These are phyloP conservation scores for Chaetothyriales sp. DNA, from an alignment of 2,329 filamentous ascomycete genomes.

Conservation along the genomic window DNA sequence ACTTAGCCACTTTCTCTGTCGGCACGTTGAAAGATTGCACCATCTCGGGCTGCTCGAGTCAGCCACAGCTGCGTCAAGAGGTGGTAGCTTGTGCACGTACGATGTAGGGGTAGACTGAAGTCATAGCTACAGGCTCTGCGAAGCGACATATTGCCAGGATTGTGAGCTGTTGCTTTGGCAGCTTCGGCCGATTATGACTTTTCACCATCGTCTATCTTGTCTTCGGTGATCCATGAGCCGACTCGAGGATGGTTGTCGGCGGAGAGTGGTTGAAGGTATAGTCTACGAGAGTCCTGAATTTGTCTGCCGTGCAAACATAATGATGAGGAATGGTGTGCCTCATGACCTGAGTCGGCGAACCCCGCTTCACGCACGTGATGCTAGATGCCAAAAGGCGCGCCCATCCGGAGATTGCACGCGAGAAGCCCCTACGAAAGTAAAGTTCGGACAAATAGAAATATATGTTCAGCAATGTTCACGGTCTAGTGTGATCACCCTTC, in stretches of 20 bases:
- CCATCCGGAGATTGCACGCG: not conserved
- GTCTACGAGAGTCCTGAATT: not conserved
- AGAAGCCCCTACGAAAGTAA: not conserved
- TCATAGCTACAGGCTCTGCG: conserved; percentile 57
- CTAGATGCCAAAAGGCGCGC: not conserved
- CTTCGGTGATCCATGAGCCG: not conserved
- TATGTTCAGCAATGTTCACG: not conserved
- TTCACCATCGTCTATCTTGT: conserved; percentile 11
- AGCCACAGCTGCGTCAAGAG: conserved; percentile 11
- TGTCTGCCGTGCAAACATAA: not conserved
- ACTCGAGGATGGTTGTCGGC: conserved; percentile 6
- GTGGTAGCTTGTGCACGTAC: conserved; percentile 19
- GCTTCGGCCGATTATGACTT: conserved; percentile 35
- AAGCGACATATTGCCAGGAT: conserved; percentile 70
- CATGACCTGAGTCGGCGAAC: too few relatives aligned
- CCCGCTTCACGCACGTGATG: too few relatives aligned
- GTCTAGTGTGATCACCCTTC: not conserved
- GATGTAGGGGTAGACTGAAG: conserved; percentile 53
- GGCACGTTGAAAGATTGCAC: conserved; percentile 63
- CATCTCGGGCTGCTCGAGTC: conserved; percentile 55
- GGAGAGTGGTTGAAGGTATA: not conserved
- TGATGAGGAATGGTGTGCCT: too few relatives aligned
- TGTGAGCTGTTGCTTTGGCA: conserved; percentile 62
- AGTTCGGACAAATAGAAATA: not conserved
- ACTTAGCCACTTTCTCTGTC: conserved; percentile 60